phyloP scores from a whole-genome alignment of 768 basidiomycete species.

The Rhodotorula taiwanensis region DNA sequence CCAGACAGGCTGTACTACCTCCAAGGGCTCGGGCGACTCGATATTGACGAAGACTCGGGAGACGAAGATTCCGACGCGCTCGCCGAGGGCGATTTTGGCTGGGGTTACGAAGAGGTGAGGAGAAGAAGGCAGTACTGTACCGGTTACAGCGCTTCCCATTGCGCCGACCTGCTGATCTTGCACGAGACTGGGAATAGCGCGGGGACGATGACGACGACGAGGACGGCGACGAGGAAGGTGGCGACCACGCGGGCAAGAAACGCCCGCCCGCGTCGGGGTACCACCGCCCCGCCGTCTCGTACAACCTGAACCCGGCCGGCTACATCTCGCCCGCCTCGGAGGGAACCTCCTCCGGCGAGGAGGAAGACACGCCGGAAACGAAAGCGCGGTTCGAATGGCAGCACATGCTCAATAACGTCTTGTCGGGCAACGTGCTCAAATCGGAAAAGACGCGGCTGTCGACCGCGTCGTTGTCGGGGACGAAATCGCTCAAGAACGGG shows the following conservation, averaged over 20 bases:
- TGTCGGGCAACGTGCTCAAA: slow-evolving; percentile 87
- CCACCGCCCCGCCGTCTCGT: slow-evolving; percentile 24
- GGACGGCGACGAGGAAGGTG: slow-evolving; percentile 3
- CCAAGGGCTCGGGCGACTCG: slow-evolving; percentile 60
- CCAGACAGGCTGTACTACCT: slow-evolving; percentile 79
- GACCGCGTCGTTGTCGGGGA: slow-evolving; percentile 59
- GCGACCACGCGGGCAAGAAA: no score
- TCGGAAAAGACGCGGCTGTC: slow-evolving; percentile 91
- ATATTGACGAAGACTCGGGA: slow-evolving; percentile 39
- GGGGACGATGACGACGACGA: slow-evolving; percentile 10
- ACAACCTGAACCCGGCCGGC: slow-evolving; percentile 26
- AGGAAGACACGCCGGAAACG: slow-evolving; percentile 23
- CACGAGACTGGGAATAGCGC: no score
- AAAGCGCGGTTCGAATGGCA: slow-evolving; percentile 87
- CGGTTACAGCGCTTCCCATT: no score
- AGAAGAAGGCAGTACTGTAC: no score
- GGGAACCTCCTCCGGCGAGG: slow-evolving; percentile 1
- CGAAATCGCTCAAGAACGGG: slow-evolving; percentile 53
- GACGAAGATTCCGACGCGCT: slow-evolving; percentile 29
- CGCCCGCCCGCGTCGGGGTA: slow-evolving; percentile 1
- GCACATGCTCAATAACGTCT: slow-evolving; percentile 84
- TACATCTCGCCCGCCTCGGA: slow-evolving; percentile 4
- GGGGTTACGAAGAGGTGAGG: slow-evolving; percentile 25
- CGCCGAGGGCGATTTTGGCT: slow-evolving; percentile 18
- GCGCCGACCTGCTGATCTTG: no score